Conservation (phyloP, 768 basidiomycete genomes). For the Symmetrospora coprosmae region DNA sequence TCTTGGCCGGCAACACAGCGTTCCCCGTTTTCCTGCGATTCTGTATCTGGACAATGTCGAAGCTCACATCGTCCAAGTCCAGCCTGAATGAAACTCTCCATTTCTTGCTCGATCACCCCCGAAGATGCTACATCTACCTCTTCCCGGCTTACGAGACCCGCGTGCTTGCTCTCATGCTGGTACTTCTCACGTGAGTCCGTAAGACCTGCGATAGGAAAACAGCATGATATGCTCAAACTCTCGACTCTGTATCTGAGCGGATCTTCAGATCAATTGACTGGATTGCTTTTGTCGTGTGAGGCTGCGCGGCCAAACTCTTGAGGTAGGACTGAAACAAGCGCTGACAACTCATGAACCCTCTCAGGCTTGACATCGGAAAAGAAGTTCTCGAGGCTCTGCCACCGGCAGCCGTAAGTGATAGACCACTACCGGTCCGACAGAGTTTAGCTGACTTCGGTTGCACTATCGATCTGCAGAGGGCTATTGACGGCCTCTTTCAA, state of each 20-base stretch:
- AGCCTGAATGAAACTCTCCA: constrained; percentile 62
- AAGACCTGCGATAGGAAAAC: too few species aligned
- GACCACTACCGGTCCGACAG: too few species aligned
- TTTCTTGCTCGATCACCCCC: constrained; percentile 87
- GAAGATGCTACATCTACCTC: constrained; percentile 41
- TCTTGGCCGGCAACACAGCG: constrained; percentile 82
- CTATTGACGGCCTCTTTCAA: constrained; percentile 64
- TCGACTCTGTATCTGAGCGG: too few species aligned
- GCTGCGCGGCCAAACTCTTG: too few species aligned
- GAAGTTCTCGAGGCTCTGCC: too few species aligned
- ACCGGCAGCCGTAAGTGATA: too few species aligned
- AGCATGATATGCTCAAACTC: too few species aligned
- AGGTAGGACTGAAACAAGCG: too few species aligned
- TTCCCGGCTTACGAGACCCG: constrained; percentile 27
- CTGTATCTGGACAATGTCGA: constrained; percentile 60
- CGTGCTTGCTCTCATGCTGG: constrained; percentile 20
- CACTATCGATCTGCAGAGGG: too few species aligned
- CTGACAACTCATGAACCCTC: too few species aligned
- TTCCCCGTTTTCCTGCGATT: constrained; percentile 54
- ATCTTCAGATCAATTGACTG: constrained; percentile 52
- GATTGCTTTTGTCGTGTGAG: constrained; percentile 78
- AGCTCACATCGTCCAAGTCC: constrained; percentile 48
- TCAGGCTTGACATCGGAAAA: too few species aligned
- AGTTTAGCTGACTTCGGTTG: too few species aligned
- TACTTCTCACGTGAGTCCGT: constrained; percentile 24